Percentiles rank a stretch among this genome's conserved stretches.
Conservation (phyloP, 2,329 filamentous ascomycete genomes). For the Neoascochyta sp. region DNA sequence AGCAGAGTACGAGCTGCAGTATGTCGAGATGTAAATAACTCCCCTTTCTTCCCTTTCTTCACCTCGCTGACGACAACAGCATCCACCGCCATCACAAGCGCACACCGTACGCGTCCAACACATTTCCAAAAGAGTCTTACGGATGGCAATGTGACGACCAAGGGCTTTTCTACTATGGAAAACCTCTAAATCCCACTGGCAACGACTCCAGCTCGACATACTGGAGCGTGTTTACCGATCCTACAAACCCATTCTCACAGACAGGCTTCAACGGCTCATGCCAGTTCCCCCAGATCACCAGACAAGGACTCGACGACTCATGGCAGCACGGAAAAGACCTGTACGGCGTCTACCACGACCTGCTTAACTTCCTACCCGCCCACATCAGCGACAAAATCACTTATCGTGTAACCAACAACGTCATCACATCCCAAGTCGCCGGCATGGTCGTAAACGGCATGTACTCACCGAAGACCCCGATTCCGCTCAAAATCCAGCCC, state of each 20-base stretch:
- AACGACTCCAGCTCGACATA: slow-evolving; percentile 56
- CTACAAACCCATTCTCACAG: slow-evolving; percentile 63
- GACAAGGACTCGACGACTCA: slow-evolving; percentile 67
- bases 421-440: slow-evolving; percentile 77
- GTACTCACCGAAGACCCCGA: slow-evolving; percentile 30
- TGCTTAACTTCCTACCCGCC: slow-evolving; percentile 64
- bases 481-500: slow-evolving; percentile 48
- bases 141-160: slow-evolving; percentile 69
- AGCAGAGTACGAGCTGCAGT: slow-evolving; percentile 61
- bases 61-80: slow-evolving; percentile 6
- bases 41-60: neutral
- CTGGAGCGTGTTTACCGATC: slow-evolving; percentile 61
- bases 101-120: slow-evolving; percentile 74
- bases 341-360: slow-evolving; percentile 68
- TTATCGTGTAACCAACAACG: slow-evolving; percentile 76
- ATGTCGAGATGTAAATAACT: slow-evolving; percentile 66
- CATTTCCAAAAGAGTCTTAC: slow-evolving; percentile 70
- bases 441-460: slow-evolving; percentile 71
- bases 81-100: slow-evolving; percentile 83
- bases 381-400: slow-evolving; percentile 45
- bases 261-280: slow-evolving; percentile 69
- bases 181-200: slow-evolving; percentile 49
- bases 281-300: slow-evolving; percentile 77
- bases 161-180: slow-evolving; percentile 66
- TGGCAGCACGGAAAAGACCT: slow-evolving; percentile 74